Base-by-base conservation (phyloP, 169 alveolate genomes). In the Babesia bovis region DNA sequence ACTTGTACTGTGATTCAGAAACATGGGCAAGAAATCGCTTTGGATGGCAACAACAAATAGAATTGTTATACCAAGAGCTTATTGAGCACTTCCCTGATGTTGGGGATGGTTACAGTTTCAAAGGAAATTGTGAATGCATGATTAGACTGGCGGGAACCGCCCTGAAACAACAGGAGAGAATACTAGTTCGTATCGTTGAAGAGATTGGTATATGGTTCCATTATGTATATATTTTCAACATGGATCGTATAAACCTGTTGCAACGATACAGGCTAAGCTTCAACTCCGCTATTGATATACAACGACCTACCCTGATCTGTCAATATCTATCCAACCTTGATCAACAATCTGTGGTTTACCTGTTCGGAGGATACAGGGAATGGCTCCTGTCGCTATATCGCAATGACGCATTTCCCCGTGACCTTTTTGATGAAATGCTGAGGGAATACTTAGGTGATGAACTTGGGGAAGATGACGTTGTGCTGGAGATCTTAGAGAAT, bases 191-290 rank as follows among this genome's bases (percentile, higher is more conserved):
- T 35, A 30, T n/a, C 6, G 56, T 65, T 19, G 84, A 73, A 41
- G 69, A 73, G 50, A 13, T 49, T 3, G 84, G 84, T 17, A 30
- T 73, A 36, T 73, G 74, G 84, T 73, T 60, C 44, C 57, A 58
- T 67, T 73, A 57, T 38, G 58, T 73, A 21, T 33, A 73, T 25
- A 75, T 61, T 21, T 73, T 44, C 40, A 13, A 42, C 76, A 33
- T 52, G 42, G 76, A 44, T n/a, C 60, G 73, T 21, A 1, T 44
- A 15, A 50, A 25, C 17, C 35, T 44, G 21, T 45, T 45, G 1
- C 2, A 33, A 1, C 41, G 38, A 4, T 47, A 63, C 73, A n/a
- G 38, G 35, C 6, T 32, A 47, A 21, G 3, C 44, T 49, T 45
- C 45, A 45, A 19, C 0, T 47, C 60, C 0, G 4, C 12, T 13